A percentile compares a stretch with the other conserved stretches of the same genome.
Evolutionary conservation across 2,329 filamentous ascomycete species (phyloP).

Genomic region (Lasiodiplodia theobromae): DNA sequence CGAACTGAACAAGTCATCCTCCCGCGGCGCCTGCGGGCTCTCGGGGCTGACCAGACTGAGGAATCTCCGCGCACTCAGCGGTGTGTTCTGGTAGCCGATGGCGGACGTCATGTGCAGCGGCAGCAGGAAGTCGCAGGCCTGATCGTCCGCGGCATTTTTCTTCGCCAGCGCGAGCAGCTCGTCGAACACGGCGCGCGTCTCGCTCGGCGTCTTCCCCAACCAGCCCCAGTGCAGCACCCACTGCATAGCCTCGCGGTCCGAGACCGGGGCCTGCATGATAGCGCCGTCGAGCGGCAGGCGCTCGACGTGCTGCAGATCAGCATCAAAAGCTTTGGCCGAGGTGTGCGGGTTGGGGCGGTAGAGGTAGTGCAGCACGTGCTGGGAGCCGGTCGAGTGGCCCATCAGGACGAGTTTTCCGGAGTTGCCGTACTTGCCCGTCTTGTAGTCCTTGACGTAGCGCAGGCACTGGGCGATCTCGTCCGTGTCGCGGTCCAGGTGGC

Average conservation of each 20-base stretch:
- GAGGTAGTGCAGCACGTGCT: slow-evolving; percentile 36
- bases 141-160: slow-evolving; percentile 34
- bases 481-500: slow-evolving; percentile 48
- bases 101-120: slow-evolving; percentile 43
- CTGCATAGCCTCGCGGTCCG: slow-evolving; percentile 35
- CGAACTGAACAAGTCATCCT: slow-evolving; percentile 37
- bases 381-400: slow-evolving; percentile 37
- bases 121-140: slow-evolving; percentile 41
- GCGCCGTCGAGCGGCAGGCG: slow-evolving; percentile 35
- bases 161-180: slow-evolving; percentile 36
- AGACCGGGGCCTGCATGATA: slow-evolving; percentile 38
- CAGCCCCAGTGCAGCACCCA: slow-evolving; percentile 33
- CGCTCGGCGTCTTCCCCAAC: slow-evolving; percentile 32
- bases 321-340: slow-evolving; percentile 31
- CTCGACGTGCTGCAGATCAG: slow-evolving; percentile 31
- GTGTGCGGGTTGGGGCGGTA: slow-evolving; percentile 35
- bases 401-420: slow-evolving; percentile 34
- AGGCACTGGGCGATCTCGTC: slow-evolving; percentile 44
- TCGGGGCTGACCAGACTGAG: slow-evolving; percentile 35
- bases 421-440: slow-evolving; percentile 33
- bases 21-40: slow-evolving; percentile 33
- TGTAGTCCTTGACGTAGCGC: slow-evolving; percentile 42
- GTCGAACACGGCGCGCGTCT: slow-evolving; percentile 32
- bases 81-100: slow-evolving; percentile 40
- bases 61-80: slow-evolving; percentile 33